These are phyloP conservation scores for Domatiomyces catenatus DNA, from an alignment of 2,329 filamentous ascomycete species.

Conservation along the genomic window DNA sequence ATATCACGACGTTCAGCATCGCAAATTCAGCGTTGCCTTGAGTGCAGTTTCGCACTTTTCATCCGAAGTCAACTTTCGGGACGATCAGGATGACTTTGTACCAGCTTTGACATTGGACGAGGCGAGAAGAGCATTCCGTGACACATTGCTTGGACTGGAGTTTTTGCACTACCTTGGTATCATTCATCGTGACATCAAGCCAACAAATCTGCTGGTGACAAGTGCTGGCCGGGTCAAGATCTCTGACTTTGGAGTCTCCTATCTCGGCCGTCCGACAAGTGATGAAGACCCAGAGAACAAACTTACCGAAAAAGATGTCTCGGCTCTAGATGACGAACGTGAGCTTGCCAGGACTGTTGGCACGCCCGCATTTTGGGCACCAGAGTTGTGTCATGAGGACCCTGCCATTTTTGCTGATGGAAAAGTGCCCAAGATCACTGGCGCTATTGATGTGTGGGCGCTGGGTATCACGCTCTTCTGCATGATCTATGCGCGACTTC, in stretches of 20 bases:
- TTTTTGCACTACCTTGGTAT: conserved; percentile 93
- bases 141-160: conserved; percentile 83
- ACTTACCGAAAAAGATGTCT: conserved; percentile 62
- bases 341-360: conserved; percentile 97
- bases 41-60: conserved; percentile 24
- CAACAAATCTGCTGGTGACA: conserved; percentile 85
- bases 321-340: conserved; percentile 78
- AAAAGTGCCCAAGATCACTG: conserved; percentile 64
- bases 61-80: conserved; percentile 29
- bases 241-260: conserved; percentile 96
- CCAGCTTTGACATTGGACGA: conserved; percentile 79
- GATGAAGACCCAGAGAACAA: conserved; percentile 62
- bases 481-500: conserved; percentile 82
- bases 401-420: conserved; percentile 37
- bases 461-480: conserved; percentile 92
- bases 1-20: conserved; percentile 48
- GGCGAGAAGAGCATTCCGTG: conserved; percentile 71
- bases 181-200: conserved; percentile 98
- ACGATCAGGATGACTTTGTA: conserved; percentile 79
- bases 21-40: conserved; percentile 65
- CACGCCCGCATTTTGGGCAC: conserved; percentile 93
- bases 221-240: conserved; percentile 82
- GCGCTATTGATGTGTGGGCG: conserved; percentile 95
- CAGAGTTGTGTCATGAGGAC: conserved; percentile 86
- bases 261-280: conserved; percentile 74